phyloP scores from a whole-genome alignment of 2,329 filamentous ascomycete genomes.

The Hypoxylon sp. region DNA sequence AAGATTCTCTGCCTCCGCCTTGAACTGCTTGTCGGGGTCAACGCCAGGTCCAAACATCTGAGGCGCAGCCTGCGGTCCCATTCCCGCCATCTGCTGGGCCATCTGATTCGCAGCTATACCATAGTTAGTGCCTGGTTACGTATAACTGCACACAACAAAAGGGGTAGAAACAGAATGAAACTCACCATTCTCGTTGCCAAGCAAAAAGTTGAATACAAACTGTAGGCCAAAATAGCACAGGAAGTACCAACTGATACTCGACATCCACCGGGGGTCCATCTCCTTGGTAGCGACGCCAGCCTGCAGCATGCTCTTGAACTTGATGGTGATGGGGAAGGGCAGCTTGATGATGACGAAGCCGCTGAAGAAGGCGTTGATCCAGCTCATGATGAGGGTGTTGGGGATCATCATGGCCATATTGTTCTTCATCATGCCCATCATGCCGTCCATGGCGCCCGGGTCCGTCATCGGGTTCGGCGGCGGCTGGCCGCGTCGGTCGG shows the following conservation, averaged over 20 bases:
- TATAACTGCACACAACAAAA: constrained; percentile 1
- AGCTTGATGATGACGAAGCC: constrained; percentile 99
- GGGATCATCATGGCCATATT: constrained; percentile 99
- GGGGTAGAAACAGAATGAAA: too few species aligned
- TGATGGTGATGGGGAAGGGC: constrained; percentile 95
- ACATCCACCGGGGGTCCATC: constrained; percentile 98
- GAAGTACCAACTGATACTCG: constrained; percentile 98
- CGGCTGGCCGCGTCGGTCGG: constrained; percentile 83
- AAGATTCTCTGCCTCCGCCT: constrained; percentile 91
- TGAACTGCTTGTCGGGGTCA: constrained; percentile 95
- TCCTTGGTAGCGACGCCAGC: constrained; percentile 95
- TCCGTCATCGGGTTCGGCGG: constrained; percentile 94
- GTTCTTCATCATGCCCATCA: constrained; percentile 99
- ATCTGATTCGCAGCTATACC: constrained; percentile 86
- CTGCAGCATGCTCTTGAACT: constrained; percentile 99
- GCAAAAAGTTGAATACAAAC: constrained; percentile 94
- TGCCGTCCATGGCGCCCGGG: constrained; percentile 96
- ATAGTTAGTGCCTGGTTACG: constrained; percentile 43
- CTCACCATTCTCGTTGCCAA: constrained; percentile 94
- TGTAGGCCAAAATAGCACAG: constrained; percentile 96
- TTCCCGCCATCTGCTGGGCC: constrained; percentile 80
- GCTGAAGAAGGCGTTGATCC: constrained; percentile 99
- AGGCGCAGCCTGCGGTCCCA: constrained; percentile 70
- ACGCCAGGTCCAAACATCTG: constrained; percentile 90
- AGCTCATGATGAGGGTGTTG: constrained; percentile 98